A percentile compares a stretch with the other conserved stretches of the same genome.
phyloP scores from a whole-genome alignment of 371 early-diverging fungal species.

The Lichtheimia ornata region DNA sequence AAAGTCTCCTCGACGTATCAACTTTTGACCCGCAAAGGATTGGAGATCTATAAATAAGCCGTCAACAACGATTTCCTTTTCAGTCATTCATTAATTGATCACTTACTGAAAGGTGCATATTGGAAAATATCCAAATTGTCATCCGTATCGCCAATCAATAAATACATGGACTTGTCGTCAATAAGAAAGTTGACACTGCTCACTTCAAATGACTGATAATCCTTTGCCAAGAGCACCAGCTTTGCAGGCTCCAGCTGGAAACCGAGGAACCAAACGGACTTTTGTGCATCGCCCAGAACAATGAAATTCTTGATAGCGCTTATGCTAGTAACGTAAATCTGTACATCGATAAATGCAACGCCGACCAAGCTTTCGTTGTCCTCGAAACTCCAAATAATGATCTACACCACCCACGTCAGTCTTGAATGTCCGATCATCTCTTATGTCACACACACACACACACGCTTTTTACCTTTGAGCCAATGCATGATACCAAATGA shows the following conservation, averaged over 20 bases:
- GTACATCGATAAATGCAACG: constrained; percentile 96
- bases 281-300: constrained; percentile 90
- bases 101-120: constrained; percentile 87
- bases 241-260: constrained; percentile 97
- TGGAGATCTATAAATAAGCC: constrained; percentile 65
- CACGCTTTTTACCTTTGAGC: constrained; percentile 79
- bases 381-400: constrained; percentile 90
- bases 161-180: constrained; percentile 69
- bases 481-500: constrained; percentile 87
- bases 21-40: constrained; percentile 85
- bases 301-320: constrained; percentile 89
- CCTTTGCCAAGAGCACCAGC: constrained; percentile 88
- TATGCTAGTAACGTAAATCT: constrained; percentile 86
- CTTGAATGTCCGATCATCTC: not conserved
- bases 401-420: constrained; percentile 26
- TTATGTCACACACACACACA: too few relatives aligned
- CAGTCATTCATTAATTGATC: not conserved
- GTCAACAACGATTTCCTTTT: not conserved
- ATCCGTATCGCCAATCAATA: constrained; percentile 83
- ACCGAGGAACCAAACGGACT: constrained; percentile 91
- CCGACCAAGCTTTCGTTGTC: constrained; percentile 88
- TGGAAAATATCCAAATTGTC: constrained; percentile 82
- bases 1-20: constrained; percentile 90
- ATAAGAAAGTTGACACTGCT: constrained; percentile 76
- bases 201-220: constrained; percentile 78